phyloP scores from a whole-genome alignment of 352 stramenopile genomes.

The Peronosclerospora sorghi region DNA sequence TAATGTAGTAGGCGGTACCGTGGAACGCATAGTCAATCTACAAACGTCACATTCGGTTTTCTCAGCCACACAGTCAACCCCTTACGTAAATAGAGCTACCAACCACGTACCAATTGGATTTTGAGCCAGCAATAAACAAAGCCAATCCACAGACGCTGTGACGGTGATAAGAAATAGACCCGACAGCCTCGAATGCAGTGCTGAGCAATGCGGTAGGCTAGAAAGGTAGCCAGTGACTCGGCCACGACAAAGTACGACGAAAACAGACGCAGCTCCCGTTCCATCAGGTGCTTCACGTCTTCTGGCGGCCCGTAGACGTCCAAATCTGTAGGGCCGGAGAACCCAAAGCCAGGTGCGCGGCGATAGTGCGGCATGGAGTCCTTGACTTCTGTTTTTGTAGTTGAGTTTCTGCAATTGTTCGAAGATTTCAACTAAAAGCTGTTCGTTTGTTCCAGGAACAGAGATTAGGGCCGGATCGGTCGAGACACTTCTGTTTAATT shows the following conservation, averaged over 20 bases:
- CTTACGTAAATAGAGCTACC: not conserved
- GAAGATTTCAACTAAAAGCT: too few relatives aligned
- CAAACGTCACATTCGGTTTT: not conserved
- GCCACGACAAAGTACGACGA: conserved; percentile 69
- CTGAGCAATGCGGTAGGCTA: conserved; percentile 72
- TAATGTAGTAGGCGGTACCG: conserved; percentile 51
- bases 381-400: too few relatives aligned
- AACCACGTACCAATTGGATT: conserved; percentile 41
- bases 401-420: too few relatives aligned
- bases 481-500: too few relatives aligned
- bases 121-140: conserved; percentile 68
- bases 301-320: conserved; percentile 40
- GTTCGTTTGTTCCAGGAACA: too few relatives aligned
- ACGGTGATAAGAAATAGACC: conserved; percentile 48
- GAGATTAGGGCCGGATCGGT: too few relatives aligned
- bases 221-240: conserved; percentile 62
- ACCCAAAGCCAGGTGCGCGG: conserved; percentile 40
- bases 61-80: too few relatives aligned
- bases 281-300: conserved; percentile 25
- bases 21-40: conserved; percentile 78
- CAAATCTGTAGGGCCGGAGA: conserved; percentile 11
- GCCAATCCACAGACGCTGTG: conserved; percentile 55
- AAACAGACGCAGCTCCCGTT: conserved; percentile 62
- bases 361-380: conserved; percentile 49
- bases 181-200: conserved; percentile 64